phyloP scores from a whole-genome alignment of 805 yeast species.

The Suhomyces sp. region DNA sequence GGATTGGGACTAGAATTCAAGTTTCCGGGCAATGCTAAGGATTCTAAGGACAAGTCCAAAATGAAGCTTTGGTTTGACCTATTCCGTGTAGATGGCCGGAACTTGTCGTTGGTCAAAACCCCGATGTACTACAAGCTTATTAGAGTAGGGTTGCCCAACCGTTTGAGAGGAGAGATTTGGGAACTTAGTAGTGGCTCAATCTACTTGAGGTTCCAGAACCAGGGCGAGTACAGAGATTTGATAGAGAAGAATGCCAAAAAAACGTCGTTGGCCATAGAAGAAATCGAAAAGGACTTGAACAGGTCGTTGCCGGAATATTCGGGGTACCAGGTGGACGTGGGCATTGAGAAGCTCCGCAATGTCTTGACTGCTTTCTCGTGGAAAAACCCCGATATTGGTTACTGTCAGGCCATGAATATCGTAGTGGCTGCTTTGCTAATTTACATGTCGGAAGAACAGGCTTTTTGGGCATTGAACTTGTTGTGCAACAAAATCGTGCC shows the following conservation, averaged over 20 bases:
- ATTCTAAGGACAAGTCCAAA: slow-evolving; percentile 75
- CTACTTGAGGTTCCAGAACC: slow-evolving; percentile 63
- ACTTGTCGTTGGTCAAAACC: slow-evolving; percentile 69
- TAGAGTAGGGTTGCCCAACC: slow-evolving; percentile 91
- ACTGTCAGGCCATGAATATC: slow-evolving; percentile 98
- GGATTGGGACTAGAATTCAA: slow-evolving; percentile 84
- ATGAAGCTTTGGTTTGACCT: slow-evolving; percentile 93
- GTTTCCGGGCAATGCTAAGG: slow-evolving; percentile 85
- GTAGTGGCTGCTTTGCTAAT: slow-evolving; percentile 76
- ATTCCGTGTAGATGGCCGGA: slow-evolving; percentile 79
- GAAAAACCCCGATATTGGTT: slow-evolving; percentile 96
- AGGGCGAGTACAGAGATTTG: slow-evolving; percentile 55
- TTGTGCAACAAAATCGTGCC: slow-evolving; percentile 86
- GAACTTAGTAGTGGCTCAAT: slow-evolving; percentile 87
- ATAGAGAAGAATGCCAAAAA: slow-evolving; percentile 61
- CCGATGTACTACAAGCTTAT: slow-evolving; percentile 78
- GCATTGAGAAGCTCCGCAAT: slow-evolving; percentile 78
- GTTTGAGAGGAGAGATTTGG: slow-evolving; percentile 95
- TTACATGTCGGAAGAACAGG: slow-evolving; percentile 94
- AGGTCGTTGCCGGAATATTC: slow-evolving; percentile 94
- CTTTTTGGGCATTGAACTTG: slow-evolving; percentile 84
- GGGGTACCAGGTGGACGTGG: slow-evolving; percentile 85
- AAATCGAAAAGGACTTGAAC: slow-evolving; percentile 92
- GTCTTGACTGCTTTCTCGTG: slow-evolving; percentile 94
- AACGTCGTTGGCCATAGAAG: slow-evolving; percentile 84